Evolutionary conservation across 192 early-diverging fungal species (phyloP).

Genomic region (Dissophora ornata): DNA sequence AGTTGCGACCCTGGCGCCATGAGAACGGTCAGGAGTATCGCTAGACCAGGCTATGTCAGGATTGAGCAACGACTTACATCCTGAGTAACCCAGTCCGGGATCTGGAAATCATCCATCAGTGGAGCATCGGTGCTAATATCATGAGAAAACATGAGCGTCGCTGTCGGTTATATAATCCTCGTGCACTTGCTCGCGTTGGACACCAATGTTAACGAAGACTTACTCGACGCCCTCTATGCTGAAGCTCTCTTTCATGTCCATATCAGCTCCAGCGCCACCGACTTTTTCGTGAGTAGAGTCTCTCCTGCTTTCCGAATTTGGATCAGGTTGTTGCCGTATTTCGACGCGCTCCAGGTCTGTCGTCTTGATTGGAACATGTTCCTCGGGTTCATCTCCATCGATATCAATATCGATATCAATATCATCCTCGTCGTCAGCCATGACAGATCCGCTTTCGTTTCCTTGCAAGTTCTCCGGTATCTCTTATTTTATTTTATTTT

Average conservation of each 20-base stretch:
- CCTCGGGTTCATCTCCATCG: constrained; percentile 38
- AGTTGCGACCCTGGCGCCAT: background rate
- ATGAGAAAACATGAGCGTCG: too few species aligned
- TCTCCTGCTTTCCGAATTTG: too few species aligned
- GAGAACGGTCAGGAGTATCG: background rate
- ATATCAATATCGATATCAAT: constrained; percentile 47
- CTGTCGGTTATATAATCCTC: too few species aligned
- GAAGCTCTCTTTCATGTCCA: background rate
- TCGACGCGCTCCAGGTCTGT: background rate
- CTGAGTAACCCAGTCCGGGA: constrained; percentile 51
- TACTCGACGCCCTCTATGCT: background rate
- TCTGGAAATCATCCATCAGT: constrained; percentile 27
- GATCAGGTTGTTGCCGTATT: too few species aligned
- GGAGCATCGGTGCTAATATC: constrained; percentile 10
- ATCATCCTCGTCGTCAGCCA: constrained; percentile 46
- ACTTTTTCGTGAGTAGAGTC: background rate
- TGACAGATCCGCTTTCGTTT: background rate
- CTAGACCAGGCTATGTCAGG: background rate
- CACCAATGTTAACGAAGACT: background rate
- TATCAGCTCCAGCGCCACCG: background rate
- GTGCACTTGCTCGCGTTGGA: too few species aligned
- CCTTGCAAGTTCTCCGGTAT: too few species aligned
- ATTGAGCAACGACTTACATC: constrained; percentile 18
- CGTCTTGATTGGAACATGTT: background rate
- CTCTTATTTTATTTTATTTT: background rate